Base-by-base conservation (phyloP, 1,139 yeast genomes). In the Blastobotrys capitulatus region DNA sequence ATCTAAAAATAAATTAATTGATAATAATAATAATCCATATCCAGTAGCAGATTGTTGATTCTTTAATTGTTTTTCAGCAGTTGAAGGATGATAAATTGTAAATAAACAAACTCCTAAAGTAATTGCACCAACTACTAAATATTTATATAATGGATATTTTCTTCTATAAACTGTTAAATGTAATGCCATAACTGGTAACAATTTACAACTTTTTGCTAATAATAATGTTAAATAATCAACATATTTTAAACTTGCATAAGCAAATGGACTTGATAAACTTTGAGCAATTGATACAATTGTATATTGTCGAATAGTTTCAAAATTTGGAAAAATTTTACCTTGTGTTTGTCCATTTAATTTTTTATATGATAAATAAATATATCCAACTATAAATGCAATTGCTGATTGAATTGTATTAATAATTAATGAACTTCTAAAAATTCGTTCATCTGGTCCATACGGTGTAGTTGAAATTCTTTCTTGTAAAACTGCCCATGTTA, bases 401-500 rank as follows among this genome's bases (percentile, higher is more conserved):
- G 79, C 61, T 12, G 90, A 83, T 68, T 92, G 97, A 2, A 81
- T 71, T 18, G 81, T 69, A 58, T 86, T 88, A 53, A 90, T 79
- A 19, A 88, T 75, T 52, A 87, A 73, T 0, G 97, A 92, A 1
- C 89, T 83, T 53, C 81, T 77, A 69, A 87, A 89, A 49, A 73
- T 75, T 39, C 72, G 75, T 18, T 74, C 68, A 39, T 77, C 77
- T 6, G 75, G 71, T 1, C 87, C 89, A 67, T 89, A 89, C 4
- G 87, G 80, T 44, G 83, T 83, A 2, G 94, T 82, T 27, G 89
- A 79, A 57, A 92, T 80, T 47, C 94, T 81, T 65, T 92, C 98
- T 62, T 92, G 97, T 15, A 90, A 76, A 35, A 87, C 76, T 0
- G 96, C 90, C 98, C 98, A 92, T 1, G 92, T 76, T 35, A 92